Evolutionary conservation across 108 stramenopile genomes (phyloP).

Genomic region (Fragilariopsis cylindrus): DNA sequence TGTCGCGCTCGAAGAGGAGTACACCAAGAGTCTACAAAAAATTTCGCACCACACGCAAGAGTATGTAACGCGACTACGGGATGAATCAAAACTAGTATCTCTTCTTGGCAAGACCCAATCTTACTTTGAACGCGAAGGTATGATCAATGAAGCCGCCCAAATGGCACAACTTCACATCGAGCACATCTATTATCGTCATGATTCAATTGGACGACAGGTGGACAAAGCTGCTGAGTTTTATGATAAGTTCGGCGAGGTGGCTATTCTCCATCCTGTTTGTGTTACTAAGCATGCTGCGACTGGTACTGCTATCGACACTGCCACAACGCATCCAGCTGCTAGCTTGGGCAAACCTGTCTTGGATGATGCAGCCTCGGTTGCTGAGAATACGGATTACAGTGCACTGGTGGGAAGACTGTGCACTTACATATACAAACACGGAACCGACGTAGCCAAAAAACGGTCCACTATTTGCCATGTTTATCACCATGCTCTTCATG

Average conservation of each 20-base stretch:
- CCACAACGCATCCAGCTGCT: conserved; percentile 72
- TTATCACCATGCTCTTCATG: conserved; percentile 96
- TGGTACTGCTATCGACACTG: conserved; percentile 28
- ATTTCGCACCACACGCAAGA: conserved; percentile 93
- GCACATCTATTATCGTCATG: conserved; percentile 97
- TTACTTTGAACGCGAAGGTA: conserved; percentile 85
- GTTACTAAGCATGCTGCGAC: conserved; percentile 37
- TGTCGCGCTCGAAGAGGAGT: conserved; percentile 94
- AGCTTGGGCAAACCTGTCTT: conserved; percentile 60
- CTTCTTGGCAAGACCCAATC: conserved; percentile 70
- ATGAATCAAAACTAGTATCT: conserved; percentile 86
- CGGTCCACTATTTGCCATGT: conserved; percentile 97
- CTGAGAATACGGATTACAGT: conserved; percentile 35
- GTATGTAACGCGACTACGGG: conserved; percentile 88
- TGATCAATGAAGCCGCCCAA: conserved; percentile 66
- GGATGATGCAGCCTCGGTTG: conserved; percentile 28
- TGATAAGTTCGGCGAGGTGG: conserved; percentile 55
- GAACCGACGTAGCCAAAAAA: conserved; percentile 82
- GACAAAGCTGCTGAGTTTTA: conserved; percentile 75
- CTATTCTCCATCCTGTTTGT: conserved; percentile 85
- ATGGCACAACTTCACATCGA: conserved; percentile 83
- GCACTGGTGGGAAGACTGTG: conserved; percentile 72
- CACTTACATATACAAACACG: conserved; percentile 90
- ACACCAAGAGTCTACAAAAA: conserved; percentile 92
- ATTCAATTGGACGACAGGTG: conserved; percentile 88